Evolutionary conservation across 805 yeast species (phyloP), one percentile per base, ranked within the genome.

Genomic region (Hanseniaspora clermontiae): DNA sequence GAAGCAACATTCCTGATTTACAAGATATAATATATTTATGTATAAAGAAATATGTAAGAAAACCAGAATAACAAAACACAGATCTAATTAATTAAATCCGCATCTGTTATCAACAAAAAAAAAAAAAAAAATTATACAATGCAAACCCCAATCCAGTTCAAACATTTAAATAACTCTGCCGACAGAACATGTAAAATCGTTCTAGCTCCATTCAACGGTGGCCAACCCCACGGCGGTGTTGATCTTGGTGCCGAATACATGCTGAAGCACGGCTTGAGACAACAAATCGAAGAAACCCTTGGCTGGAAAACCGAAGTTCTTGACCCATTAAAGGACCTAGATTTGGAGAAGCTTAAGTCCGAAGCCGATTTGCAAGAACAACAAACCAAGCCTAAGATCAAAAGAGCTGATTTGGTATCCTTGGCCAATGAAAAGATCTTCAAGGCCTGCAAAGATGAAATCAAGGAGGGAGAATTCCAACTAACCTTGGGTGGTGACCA

Each of bases 401-500:
- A 87, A 72, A 82, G 88, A 62, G 84, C 96, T 19, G 72, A 76
- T 36, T 76, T 83, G 67, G 98, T 91, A 10, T 81, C 89, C 59
- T 80, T 79, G 49, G 83, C 93, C 57, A 79, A 86, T 61, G 67
- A 81, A 65, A 69, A 70, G 59, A 79, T 93, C 57, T 82, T 80
- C 67, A 72, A 81, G 43, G 70, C 86, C 1, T 87, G 84, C 50
- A 69, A 70, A 55, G 76, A 83, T 37, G 60, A 66, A 17, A 72
- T 73, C 20, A 72, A 71, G 20, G 71, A 74, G 15, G 55, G 32
- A n/a, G 58, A 56, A 20, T 74, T 93, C 58, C 93, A 96, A 8
- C 71, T 91, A 55, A 88, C 96, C 1, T 68, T 91, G 54, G 98
- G 98, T 52, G 98, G 98, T 55, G 98, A 91, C 70, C 98, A 91